These are phyloP conservation scores for Bathelium albidoporum DNA, from an alignment of 495 filamentous ascomycete genomes.

Conservation along the genomic window DNA sequence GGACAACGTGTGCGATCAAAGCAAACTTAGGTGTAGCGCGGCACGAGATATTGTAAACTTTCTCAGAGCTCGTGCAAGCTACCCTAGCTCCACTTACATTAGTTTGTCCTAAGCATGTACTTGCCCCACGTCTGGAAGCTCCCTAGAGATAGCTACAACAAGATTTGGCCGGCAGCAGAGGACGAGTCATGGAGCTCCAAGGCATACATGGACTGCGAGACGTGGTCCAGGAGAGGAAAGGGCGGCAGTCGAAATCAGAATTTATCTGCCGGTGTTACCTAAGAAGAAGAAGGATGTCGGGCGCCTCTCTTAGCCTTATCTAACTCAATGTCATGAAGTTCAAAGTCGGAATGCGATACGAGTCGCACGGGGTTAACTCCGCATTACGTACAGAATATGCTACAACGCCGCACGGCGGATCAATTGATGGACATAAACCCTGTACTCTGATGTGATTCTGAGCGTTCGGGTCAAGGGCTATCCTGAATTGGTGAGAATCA, in stretches of 20 bases:
- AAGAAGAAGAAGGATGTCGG: not conserved
- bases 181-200: not conserved
- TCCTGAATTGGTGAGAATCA: not conserved
- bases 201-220: not conserved
- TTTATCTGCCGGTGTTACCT: not conserved
- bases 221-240: not conserved
- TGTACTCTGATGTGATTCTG: not conserved
- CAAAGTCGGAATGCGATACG: not conserved
- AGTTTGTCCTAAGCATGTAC: not conserved
- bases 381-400: not conserved
- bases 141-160: not conserved
- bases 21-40: not conserved
- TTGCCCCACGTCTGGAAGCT: not conserved
- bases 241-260: not conserved
- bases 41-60: constrained; percentile 11
- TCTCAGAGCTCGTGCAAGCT: not conserved
- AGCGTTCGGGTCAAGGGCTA: not conserved
- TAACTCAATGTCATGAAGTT: not conserved
- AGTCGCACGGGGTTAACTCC: not conserved
- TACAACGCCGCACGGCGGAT: not conserved
- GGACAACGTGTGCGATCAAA: constrained; percentile 8
- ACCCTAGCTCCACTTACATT: not conserved
- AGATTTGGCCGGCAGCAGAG: not conserved
- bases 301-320: not conserved
- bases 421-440: not conserved